Evolutionary conservation across 2,329 filamentous ascomycete species (phyloP), one percentile per base, ranked within the genome.

Genomic region (Incumbomyces lentus): DNA sequence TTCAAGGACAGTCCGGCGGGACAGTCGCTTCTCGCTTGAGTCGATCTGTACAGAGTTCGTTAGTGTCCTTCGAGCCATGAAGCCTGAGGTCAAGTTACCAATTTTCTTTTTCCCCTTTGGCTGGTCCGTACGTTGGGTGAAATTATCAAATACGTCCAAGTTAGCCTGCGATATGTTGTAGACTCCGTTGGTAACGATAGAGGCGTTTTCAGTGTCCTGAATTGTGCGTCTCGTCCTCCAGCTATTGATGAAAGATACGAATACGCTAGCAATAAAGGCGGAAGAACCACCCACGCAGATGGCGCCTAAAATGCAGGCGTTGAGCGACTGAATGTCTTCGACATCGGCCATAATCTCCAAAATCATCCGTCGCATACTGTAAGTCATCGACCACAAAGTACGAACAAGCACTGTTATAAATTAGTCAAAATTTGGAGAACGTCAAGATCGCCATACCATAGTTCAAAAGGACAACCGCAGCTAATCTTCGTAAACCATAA

Each of bases 371-470:
- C 30, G 16, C 8, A 45, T 12, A 31, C 11, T 19, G 17, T 18
- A 18, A 30, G 19, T n/a, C n/a, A 45, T 17, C 7, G 42, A 45
- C 42, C 33, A 45, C n/a, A 38, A 29, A 37, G 34, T 16, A 34
- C 42, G 42, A 37, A 22, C 30, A 18, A 45, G 26, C 13, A 45
- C 42, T 45, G 13, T 8, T 3, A 31, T n/a, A 18, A 22, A 8
- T 18, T 45, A 17, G 14, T 36, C 14, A 16, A 36, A n/a, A n/a
- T 18, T 2, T 17, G 13, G 19, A 8, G 13, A 17, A 12, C 5
- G 32, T 12, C 17, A 4, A 14, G 12, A 16, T 16, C 6, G 22
- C 14, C 42, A 29, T 35, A 45, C 42, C 42, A 45, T 45, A 45
- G 42, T 5, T 45, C 22, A 45, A n/a, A 31, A 38, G 6, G 10